Base-by-base conservation (phyloP, 2,329 filamentous ascomycete species). In the Calonectria montana region DNA sequence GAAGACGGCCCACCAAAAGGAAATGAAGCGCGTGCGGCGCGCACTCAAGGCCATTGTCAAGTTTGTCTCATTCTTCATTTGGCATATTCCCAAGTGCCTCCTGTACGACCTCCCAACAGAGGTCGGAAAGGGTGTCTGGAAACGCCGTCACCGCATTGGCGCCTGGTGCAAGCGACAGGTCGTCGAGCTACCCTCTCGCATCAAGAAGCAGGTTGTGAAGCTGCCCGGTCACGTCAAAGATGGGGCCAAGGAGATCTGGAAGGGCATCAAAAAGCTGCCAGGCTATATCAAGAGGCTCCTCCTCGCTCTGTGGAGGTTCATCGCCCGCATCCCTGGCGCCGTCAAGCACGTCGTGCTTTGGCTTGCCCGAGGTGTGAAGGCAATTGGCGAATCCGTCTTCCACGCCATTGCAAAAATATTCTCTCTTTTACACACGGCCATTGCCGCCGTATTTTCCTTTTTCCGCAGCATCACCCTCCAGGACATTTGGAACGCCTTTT, bases 401-500 rank as follows among this genome's bases (percentile, higher is more conserved):
- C 48, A 80, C 18, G 76, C 80, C 5, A 61, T 81, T 6, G 50
- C 73, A n/a, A 77, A 77, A 39, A 18, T 82, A 1, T 67, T 82
- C 2, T 83, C 83, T 1, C 72, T 83, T 0, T 2, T 86, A 1
- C 84, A 86, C 59, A 87, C 85, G 1, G 72, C 77, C 1, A 4
- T 82, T 0, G 75, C 75, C 47, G 84, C 84, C 0, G 73, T 83
- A 1, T 16, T 83, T 4, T 76, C 75, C 3, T 84, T 82, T 69
- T 82, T 86, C 71, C 71, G 75, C 15, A 43, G 55, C 1, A 80
- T 86, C 67, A 86, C 83, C 5, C 71, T 84, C n/a, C 73, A 72
- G n/a, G 84, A 87, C 66, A 77, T 87, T 3, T 81, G 80, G 77
- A 76, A 84, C 63, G 84, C 83, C 23, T 72, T 86, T 35, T 72